A percentile compares a stretch with the other conserved stretches of the same genome.
Conservation (phyloP, 2,329 filamentous ascomycete species). For the Escovopsis sp. region DNA sequence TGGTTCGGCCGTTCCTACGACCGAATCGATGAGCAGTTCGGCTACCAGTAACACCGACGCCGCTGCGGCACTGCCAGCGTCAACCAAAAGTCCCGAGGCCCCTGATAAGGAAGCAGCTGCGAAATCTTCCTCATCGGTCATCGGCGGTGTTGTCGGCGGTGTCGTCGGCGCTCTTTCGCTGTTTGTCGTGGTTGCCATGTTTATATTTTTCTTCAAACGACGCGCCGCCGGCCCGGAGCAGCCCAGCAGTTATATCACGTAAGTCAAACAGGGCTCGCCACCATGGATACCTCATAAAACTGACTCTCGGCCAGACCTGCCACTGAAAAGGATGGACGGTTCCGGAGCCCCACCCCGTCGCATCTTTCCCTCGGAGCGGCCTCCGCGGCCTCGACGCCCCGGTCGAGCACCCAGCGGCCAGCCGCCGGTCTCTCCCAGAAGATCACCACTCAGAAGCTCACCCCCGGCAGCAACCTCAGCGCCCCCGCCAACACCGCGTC, state of each 20-base stretch:
- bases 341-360: not conserved
- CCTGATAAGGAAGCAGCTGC: constrained; percentile 15
- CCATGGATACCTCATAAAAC: constrained; percentile 2
- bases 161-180: constrained; percentile 36
- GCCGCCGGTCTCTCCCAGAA: constrained; percentile 1
- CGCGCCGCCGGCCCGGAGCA: constrained; percentile 18
- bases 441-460: constrained; percentile 1
- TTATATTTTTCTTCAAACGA: constrained; percentile 30
- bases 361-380: not conserved
- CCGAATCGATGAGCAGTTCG: not conserved
- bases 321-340: constrained; percentile 1
- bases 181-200: constrained; percentile 25
- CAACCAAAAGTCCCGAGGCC: constrained; percentile 11
- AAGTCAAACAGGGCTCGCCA: constrained; percentile 6
- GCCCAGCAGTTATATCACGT: constrained; percentile 24
- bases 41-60: constrained; percentile 2
- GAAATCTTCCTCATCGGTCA: constrained; percentile 32
- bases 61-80: constrained; percentile 4
- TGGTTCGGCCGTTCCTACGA: not conserved
- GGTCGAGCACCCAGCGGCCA: not conserved
- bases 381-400: not conserved
- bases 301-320: constrained; percentile 14
- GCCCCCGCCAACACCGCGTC: constrained; percentile 1
- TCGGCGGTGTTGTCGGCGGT: constrained; percentile 40
- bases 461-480: not conserved